These are phyloP conservation scores for Pseudogymnoascus sp. DNA, from an alignment of 2,329 filamentous ascomycete genomes.

Conservation along the genomic window DNA sequence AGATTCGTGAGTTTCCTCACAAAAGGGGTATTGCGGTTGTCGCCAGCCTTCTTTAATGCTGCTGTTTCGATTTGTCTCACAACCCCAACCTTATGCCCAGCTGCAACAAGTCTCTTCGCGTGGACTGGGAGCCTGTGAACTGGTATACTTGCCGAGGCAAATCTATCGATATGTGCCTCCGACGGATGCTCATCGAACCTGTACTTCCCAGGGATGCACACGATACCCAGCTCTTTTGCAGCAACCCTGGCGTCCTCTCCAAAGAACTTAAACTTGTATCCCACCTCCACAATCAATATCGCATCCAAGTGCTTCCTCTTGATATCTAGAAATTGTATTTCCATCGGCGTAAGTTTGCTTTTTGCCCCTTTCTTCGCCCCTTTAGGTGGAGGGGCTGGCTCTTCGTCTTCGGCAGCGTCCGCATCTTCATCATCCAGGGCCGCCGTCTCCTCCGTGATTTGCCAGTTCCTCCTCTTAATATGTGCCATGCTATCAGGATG, in stretches of 20 bases:
- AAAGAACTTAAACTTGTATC: slow-evolving; percentile 97
- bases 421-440: slow-evolving; percentile 40
- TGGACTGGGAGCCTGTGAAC: slow-evolving; percentile 88
- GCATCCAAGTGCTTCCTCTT: slow-evolving; percentile 88
- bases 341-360: slow-evolving; percentile 86
- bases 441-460: slow-evolving; percentile 46
- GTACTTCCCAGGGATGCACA: slow-evolving; percentile 93
- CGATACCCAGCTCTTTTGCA: slow-evolving; percentile 84
- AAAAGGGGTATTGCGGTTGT: slow-evolving; percentile 90
- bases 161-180: slow-evolving; percentile 83
- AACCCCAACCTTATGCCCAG: slow-evolving; percentile 92
- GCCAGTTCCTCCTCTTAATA: slow-evolving; percentile 52
- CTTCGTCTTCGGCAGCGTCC: slow-evolving; percentile 51
- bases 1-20: slow-evolving; percentile 88
- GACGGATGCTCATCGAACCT: slow-evolving; percentile 90
- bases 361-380: slow-evolving; percentile 63
- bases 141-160: slow-evolving; percentile 92
- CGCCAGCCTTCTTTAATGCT: slow-evolving; percentile 87
- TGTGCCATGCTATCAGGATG: slow-evolving; percentile 71
- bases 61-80: slow-evolving; percentile 93
- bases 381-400: slow-evolving; percentile 44
- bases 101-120: slow-evolving; percentile 82
- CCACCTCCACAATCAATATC: slow-evolving; percentile 84
- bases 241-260: slow-evolving; percentile 88
- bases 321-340: slow-evolving; percentile 87